A percentile compares a stretch with the other conserved stretches of the same genome.
These are phyloP conservation scores for Hydnum rufescens DNA, from an alignment of 768 basidiomycete species.

Conservation along the genomic window DNA sequence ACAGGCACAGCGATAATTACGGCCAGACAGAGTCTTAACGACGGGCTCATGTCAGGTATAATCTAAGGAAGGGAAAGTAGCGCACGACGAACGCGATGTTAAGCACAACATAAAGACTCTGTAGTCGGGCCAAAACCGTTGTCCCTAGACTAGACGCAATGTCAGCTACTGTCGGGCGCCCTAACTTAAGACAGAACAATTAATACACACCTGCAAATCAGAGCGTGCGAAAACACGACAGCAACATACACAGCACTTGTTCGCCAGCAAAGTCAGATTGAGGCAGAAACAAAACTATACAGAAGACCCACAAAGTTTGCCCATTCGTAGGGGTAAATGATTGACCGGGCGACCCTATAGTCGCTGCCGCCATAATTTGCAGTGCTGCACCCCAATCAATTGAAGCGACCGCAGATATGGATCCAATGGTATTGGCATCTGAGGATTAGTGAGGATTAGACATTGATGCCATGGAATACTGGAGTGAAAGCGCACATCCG, in stretches of 20 bases:
- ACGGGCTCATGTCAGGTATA: neutral
- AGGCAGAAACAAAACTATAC: neutral
- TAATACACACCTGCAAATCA: slow-evolving; percentile 24
- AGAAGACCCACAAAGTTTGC: slow-evolving; percentile 25
- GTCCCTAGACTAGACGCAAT: slow-evolving; percentile 33
- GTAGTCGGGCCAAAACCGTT: slow-evolving; percentile 41
- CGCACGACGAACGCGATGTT: slow-evolving; percentile 35
- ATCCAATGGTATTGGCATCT: slow-evolving; percentile 34
- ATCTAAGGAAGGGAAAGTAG: neutral
- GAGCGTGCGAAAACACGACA: slow-evolving; percentile 38
- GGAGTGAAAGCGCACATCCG: slow-evolving; percentile 23
- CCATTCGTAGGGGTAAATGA: slow-evolving; percentile 23
- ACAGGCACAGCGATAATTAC: slow-evolving; percentile 51
- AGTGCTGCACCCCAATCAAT: slow-evolving; percentile 49
- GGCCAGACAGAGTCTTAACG: slow-evolving; percentile 31
- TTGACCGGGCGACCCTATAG: slow-evolving; percentile 29
- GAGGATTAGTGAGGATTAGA: neutral
- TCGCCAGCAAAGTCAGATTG: neutral
- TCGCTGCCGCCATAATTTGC: slow-evolving; percentile 43
- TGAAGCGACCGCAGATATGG: slow-evolving; percentile 32
- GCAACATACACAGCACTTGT: slow-evolving; percentile 43
- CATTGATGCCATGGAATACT: neutral
- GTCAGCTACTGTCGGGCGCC: neutral
- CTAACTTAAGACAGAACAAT: neutral
- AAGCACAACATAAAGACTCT: slow-evolving; percentile 48